Conservation (phyloP, 192 early-diverging fungal species). For the Linnemannia exigua region DNA sequence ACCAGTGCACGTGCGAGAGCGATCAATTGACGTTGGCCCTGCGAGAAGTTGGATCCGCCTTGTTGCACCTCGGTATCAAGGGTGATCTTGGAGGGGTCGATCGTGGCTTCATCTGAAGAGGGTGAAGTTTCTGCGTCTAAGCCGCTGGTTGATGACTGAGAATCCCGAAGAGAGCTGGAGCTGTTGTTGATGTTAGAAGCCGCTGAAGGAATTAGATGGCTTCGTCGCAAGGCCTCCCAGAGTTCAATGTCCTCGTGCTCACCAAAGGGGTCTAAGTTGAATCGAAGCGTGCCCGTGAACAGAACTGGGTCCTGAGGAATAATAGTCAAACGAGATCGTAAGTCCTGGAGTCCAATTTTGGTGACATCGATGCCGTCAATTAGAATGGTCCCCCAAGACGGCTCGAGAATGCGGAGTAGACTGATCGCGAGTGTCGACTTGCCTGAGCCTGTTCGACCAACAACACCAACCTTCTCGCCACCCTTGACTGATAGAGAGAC, state of each 20-base stretch:
- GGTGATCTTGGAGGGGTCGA: conserved; percentile 43
- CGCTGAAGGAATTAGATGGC: conserved; percentile 71
- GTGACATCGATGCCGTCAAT: conserved; percentile 69
- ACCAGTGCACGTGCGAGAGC: conserved; percentile 80
- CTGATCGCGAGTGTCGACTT: conserved; percentile 71
- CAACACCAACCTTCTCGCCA: conserved; percentile 73
- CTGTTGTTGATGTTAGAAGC: conserved; percentile 17
- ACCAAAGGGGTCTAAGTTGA: conserved; percentile 91
- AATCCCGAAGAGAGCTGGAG: conserved; percentile 24
- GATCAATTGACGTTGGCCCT: conserved; percentile 83
- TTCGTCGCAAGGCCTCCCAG: conserved; percentile 82
- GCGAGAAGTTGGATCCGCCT: conserved; percentile 81
- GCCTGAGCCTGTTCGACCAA: conserved; percentile 74
- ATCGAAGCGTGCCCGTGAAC: conserved; percentile 76
- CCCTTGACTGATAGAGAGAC: conserved; percentile 72
- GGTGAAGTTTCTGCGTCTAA: neutral
- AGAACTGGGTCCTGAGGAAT: conserved; percentile 86
- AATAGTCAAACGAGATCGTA: conserved; percentile 71
- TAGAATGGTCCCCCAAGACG: conserved; percentile 56
- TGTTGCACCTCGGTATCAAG: conserved; percentile 84
- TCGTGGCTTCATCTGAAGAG: conserved; percentile 13
- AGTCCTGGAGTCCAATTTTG: conserved; percentile 66
- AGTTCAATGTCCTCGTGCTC: conserved; percentile 81
- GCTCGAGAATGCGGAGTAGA: conserved; percentile 72
- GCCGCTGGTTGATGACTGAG: neutral